Evolutionary conservation across 1,284 basidiomycete species (phyloP).

Genomic region (Microbotryomycetes sp.): DNA sequence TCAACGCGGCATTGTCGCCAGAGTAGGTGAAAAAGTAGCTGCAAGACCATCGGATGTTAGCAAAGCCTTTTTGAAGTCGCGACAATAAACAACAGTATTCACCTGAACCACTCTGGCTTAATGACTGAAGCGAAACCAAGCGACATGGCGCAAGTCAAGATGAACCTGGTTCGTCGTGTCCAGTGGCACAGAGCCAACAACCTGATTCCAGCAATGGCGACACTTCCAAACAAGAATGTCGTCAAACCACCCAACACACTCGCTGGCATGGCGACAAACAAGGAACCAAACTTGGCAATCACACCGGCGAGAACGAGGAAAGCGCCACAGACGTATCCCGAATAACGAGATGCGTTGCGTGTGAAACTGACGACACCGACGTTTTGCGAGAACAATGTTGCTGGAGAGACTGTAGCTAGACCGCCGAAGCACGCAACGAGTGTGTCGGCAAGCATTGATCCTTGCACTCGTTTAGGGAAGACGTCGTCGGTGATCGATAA

Average conservation of each 20-base stretch:
- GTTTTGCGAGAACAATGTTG: conserved; percentile 37
- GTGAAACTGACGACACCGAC: conserved; percentile 38
- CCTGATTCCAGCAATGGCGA: conserved; percentile 36
- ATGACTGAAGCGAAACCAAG: conserved; percentile 5
- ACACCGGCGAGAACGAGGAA: conserved; percentile 19
- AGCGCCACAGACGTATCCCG: conserved; percentile 8
- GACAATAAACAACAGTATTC: neutral
- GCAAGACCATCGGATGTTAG: neutral
- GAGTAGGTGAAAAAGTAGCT: conserved; percentile 7
- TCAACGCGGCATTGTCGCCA: conserved; percentile 5
- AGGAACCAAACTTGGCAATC: conserved; percentile 38
- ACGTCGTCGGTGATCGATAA: conserved; percentile 34
- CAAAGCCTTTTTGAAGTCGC: neutral
- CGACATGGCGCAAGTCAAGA: conserved; percentile 9
- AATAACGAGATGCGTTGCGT: conserved; percentile 9
- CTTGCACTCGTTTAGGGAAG: conserved; percentile 35
- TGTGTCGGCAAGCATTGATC: conserved; percentile 37
- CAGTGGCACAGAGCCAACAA: conserved; percentile 36
- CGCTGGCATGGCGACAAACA: conserved; percentile 36
- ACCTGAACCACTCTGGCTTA: conserved; percentile 9
- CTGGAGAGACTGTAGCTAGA: conserved; percentile 36
- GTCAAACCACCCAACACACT: conserved; percentile 36
- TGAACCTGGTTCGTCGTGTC: conserved; percentile 10
- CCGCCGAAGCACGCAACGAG: conserved; percentile 23
- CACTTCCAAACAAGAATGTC: conserved; percentile 37